Base-by-base conservation (phyloP, 176 grass and related monocot species). In the Carex littledalei region DNA sequence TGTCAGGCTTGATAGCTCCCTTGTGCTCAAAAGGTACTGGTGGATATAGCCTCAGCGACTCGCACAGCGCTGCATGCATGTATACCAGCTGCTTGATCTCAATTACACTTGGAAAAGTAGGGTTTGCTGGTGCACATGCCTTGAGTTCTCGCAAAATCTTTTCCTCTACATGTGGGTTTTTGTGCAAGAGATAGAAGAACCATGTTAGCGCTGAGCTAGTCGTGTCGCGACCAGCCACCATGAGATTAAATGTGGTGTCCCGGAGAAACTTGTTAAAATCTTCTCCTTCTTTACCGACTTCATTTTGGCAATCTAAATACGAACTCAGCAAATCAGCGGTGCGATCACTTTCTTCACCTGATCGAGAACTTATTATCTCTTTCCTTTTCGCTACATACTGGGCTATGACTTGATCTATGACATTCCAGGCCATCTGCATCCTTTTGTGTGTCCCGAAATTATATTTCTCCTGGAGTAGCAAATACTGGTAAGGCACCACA, bases 11-110 rank as follows among this genome's bases (percentile, higher is more conserved):
- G 54, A 76, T 9, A 12, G 90, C 88, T 0, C 61, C 81, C 86
- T 97, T 97, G 79, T 91, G 88, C 72, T 97, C 86, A 83, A 89
- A 91, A 31, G 94, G 91, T 74, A 97, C 90, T 9, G 94, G 88
- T 2, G 94, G 92, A 83, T 89, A 94, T 37, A 97, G 83, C 58
- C 94, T 85, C 50, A 94, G 87, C 13, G 88, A 89, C 87, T 97
- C 94, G 34, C 88, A 97, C 47, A 94, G 75, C 37, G 92, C 94
- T 34, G 90, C 92, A 56, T 97, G 92, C 21, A 97, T 63, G 92
- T 97, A 97, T 11, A 91, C 85, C 8, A 97, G 85, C 1, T 55
- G 60, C 69, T 67, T 83, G 72, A 92, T 88, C 65, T 89, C 94
- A 47, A 50, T 63, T 11, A 83, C 5, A 63, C n/a, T 77, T 18